Conservation (phyloP, 306 rosid species). For the Vicia sativa region DNA sequence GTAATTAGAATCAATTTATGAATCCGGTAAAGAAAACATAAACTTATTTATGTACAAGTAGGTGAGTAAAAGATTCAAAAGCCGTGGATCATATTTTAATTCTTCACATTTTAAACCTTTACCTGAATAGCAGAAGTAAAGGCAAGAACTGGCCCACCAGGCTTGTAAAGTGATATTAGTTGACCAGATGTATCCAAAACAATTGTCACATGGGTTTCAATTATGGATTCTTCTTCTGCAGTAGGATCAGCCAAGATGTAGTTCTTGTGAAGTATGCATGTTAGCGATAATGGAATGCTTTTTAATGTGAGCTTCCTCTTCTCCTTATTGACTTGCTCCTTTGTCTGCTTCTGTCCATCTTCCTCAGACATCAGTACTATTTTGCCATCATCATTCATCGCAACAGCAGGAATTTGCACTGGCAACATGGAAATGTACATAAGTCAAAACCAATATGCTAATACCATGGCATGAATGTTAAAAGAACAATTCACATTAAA, state of each 20-base stretch:
- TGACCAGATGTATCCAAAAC: conserved; percentile 81
- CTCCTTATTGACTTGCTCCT: conserved; percentile 70
- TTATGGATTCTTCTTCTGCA: conserved; percentile 85
- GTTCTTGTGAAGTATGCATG: conserved; percentile 79
- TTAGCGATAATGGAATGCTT: conserved; percentile 74
- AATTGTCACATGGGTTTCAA: conserved; percentile 79
- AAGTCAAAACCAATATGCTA: neutral
- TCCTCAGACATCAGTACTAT: conserved; percentile 65
- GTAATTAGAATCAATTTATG: neutral
- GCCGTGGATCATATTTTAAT: too few species aligned
- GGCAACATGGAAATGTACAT: conserved; percentile 36
- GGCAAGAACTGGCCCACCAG: conserved; percentile 84
- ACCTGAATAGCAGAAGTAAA: conserved; percentile 77
- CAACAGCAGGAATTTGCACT: conserved; percentile 82
- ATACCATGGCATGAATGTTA: neutral
- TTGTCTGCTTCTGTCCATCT: conserved; percentile 51
- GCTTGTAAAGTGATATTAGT: conserved; percentile 81
- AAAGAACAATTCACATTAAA: conserved; percentile 19
- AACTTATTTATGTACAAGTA: too few species aligned
- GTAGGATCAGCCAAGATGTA: conserved; percentile 87
- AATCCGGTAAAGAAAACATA: neutral
- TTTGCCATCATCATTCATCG: conserved; percentile 79
- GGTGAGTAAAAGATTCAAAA: too few species aligned
- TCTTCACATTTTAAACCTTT: too few species aligned
- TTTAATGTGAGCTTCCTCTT: conserved; percentile 69